Evolutionary conservation across 495 filamentous ascomycete genomes (phyloP), one percentile per base, ranked within the genome.

Genomic region (Aspergillus baeticus): DNA sequence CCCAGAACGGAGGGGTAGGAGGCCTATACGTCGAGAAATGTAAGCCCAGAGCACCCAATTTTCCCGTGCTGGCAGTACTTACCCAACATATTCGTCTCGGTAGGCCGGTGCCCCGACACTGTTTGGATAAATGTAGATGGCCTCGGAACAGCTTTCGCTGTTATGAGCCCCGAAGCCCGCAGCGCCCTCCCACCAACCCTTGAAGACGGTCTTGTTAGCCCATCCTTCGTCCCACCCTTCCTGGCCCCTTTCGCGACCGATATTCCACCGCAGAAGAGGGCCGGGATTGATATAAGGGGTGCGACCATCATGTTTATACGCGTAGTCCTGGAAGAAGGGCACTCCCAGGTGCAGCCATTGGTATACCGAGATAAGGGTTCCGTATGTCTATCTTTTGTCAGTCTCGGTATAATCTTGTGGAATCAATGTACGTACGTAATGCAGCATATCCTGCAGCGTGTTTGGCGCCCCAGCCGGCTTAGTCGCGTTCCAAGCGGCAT

Each of bases 181-280:
- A 34, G 57, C 60, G 1, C 35, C 13, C 53, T 74, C 71, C 66
- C 78, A 83, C 83, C 82, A 86, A 46, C 70, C 52, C 58, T 69
- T 74, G 60, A 86, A 86, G 8, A 74, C 52, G 5, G 76, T 77
- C 53, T 77, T 78, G 58, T 81, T 81, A 4, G 58, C 54, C 18
- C 72, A 37, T 10, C 76, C 79, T 3, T 66, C 58, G 5, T 71
- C 63, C 18, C 60, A 67, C 8, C 78, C 59, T 0, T 67, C 66
- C 1, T 69, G 63, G 14, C 66, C 63, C 0, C 77, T 70, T 37
- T 73, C 44, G 53, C 81, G 76, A 23, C 78, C 84, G 62, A 72
- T 85, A 0, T 66, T 69, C 83, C 84, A 89, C 7, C 84, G 78
- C 2, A 70, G 56, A 5, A 83, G 60, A 2, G 84, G 84, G 0